phyloP scores from a whole-genome alignment of 1,284 basidiomycete genomes.

The Pholiota adiposa region DNA sequence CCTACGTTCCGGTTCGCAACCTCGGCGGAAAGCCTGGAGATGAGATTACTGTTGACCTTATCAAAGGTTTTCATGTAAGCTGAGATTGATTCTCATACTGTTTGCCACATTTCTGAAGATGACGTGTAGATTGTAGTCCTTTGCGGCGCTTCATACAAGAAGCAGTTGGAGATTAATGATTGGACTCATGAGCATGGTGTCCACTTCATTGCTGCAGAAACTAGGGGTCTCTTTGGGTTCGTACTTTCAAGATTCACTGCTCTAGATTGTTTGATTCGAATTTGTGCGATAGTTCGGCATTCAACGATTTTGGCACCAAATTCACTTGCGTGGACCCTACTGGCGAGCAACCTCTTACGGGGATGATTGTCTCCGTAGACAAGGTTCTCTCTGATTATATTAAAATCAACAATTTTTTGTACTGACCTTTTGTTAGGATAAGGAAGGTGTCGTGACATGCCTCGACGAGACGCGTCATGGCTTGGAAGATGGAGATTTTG shows the following conservation, averaged over 20 bases:
- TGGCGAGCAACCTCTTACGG: conserved; percentile 91
- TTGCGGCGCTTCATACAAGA: conserved; percentile 76
- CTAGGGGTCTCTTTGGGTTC: conserved; percentile 93
- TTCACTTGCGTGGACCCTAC: conserved; percentile 96
- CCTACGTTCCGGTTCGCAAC: conserved; percentile 93
- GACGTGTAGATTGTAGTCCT: conserved; percentile 83
- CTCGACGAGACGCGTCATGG: conserved; percentile 98
- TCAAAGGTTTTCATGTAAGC: conserved; percentile 87
- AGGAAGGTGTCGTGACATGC: conserved; percentile 93
- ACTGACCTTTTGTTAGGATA: conserved; percentile 52
- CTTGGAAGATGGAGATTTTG: conserved; percentile 97
- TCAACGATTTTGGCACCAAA: conserved; percentile 96
- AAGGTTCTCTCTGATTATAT: conserved; percentile 52
- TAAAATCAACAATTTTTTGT: not conserved
- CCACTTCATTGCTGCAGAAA: conserved; percentile 92
- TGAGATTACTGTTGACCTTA: conserved; percentile 76
- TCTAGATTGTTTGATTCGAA: no score
- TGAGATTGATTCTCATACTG: not conserved
- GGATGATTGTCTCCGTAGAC: conserved; percentile 94
- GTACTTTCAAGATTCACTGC: conserved; percentile 50
- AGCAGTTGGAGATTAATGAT: conserved; percentile 95
- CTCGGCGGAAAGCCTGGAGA: conserved; percentile 73
- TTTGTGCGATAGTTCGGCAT: no score
- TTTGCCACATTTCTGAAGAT: conserved; percentile 5
- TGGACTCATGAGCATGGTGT: conserved; percentile 91